These are phyloP conservation scores for Hyaloperonospora brassicae DNA, from an alignment of 352 stramenopile genomes.

Conservation along the genomic window DNA sequence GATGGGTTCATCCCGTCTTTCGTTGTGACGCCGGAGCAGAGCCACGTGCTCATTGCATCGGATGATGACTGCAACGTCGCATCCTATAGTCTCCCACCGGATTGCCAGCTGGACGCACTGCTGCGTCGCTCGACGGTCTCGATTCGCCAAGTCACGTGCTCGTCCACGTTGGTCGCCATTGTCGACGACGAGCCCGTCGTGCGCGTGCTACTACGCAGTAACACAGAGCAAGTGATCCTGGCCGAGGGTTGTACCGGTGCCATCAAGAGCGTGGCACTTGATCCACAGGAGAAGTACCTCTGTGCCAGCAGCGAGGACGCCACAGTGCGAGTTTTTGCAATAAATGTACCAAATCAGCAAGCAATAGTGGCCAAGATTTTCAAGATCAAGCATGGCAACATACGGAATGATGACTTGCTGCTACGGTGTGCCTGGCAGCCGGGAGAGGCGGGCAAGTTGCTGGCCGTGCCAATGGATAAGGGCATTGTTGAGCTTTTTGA, in stretches of 20 bases:
- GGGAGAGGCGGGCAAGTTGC: conserved; percentile 19
- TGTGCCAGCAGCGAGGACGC: conserved; percentile 61
- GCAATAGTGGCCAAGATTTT: conserved; percentile 43
- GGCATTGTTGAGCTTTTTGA: conserved; percentile 64
- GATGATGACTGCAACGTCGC: conserved; percentile 69
- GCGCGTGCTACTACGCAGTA: conserved; percentile 47
- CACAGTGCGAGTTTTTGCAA: conserved; percentile 57
- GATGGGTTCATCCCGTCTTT: conserved; percentile 66
- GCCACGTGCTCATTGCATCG: conserved; percentile 51
- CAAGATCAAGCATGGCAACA: conserved; percentile 49
- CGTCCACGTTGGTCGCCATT: conserved; percentile 49
- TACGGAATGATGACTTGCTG: conserved; percentile 55
- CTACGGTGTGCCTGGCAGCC: conserved; percentile 62
- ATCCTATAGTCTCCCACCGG: conserved; percentile 55
- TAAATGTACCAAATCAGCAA: conserved; percentile 32
- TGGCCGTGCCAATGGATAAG: conserved; percentile 59
- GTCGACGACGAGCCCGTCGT: conserved; percentile 68
- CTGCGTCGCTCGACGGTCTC: conserved; percentile 64
- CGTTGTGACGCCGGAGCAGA: conserved; percentile 59
- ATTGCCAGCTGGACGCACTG: conserved; percentile 42
- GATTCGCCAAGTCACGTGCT: conserved; percentile 67
- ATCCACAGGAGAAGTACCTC: conserved; percentile 55
- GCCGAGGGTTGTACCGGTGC: conserved; percentile 52
- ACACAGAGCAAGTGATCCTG: conserved; percentile 53
- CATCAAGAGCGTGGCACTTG: conserved; percentile 69